phyloP scores from a whole-genome alignment of 352 stramenopile genomes.

The Plasmopara muralis region DNA sequence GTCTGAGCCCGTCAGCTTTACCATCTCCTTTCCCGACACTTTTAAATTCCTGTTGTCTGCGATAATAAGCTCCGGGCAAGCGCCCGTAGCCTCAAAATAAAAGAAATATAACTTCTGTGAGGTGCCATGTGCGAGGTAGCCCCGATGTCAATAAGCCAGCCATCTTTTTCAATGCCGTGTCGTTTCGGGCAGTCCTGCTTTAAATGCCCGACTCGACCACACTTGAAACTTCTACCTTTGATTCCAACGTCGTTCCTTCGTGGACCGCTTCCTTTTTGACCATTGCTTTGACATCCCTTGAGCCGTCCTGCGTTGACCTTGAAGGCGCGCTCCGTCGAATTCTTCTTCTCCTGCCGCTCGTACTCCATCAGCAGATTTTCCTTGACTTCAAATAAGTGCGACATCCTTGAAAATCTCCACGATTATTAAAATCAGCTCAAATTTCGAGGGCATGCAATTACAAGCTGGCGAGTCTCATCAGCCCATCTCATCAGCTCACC shows the following conservation, averaged over 20 bases:
- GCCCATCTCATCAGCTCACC: background rate
- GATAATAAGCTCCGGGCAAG: background rate
- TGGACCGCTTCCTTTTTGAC: background rate
- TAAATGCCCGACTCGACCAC: background rate
- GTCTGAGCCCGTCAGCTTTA: background rate
- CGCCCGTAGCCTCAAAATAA: background rate
- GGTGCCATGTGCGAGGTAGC: background rate
- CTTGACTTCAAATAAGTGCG: background rate
- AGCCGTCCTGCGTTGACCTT: background rate
- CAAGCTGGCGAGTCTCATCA: background rate
- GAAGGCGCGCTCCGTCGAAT: background rate
- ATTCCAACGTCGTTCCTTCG: background rate
- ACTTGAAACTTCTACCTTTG: background rate
- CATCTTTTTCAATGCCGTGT: background rate
- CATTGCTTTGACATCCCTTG: background rate
- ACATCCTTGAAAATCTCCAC: background rate
- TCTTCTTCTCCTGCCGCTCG: background rate
- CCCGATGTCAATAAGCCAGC: background rate
- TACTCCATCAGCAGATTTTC: background rate
- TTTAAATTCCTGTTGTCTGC: background rate
- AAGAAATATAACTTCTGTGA: background rate
- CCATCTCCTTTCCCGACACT: background rate
- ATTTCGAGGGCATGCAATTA: background rate
- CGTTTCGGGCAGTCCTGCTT: background rate
- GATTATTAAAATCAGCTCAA: background rate